Base-by-base conservation (phyloP, 371 early-diverging fungal genomes). In the Mucor irregularis region DNA sequence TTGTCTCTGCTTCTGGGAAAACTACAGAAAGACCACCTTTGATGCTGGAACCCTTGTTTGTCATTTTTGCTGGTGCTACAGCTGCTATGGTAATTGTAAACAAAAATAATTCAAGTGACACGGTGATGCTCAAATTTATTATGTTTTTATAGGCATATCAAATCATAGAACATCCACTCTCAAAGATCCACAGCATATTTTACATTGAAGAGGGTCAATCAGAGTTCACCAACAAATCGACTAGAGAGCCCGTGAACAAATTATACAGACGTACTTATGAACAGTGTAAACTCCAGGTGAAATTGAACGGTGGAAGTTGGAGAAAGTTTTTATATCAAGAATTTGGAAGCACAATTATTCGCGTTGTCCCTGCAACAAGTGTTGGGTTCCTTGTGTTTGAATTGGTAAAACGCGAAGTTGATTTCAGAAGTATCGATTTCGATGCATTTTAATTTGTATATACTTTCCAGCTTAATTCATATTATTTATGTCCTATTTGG, bases 351-450 rank as follows among this genome's bases (percentile, higher is more conserved):
- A 88, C 88, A 0, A 79, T 88, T 7, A 53, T 88, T 31, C 73
- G 86, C 29, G 82, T 86, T 3, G 81, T 88, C 0, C 90, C 90
- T 4, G 90, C 90, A 0, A 86, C 90, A 7, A 86, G 87, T 52
- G 66, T 85, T 1, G 90, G 90, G 1, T 86, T 90, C 35, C 53
- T 90, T 14, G 85, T 85, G 9, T 90, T 89, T 71, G 90, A 90
- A 62, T 48, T 90, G 14, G 81, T 89, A 25, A 90, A 90, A 50
- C 73, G 80, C 5, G 81, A 83, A 51, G 63, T 85, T 37, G 84
- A 85, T 59, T 77, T 77, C 53, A 62, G 74, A 54, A 74, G 74
- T 42, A 58, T 68, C 17, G 62, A 62, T 25, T 70, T 75, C 62
- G 73, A 69, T 55, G n/a, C 40, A 38, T 28, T 61, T 34, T 61